Evolutionary conservation across 2,329 filamentous ascomycete genomes (phyloP), one percentile per base, ranked within the genome.

Genomic region (Fusarium newnesense): DNA sequence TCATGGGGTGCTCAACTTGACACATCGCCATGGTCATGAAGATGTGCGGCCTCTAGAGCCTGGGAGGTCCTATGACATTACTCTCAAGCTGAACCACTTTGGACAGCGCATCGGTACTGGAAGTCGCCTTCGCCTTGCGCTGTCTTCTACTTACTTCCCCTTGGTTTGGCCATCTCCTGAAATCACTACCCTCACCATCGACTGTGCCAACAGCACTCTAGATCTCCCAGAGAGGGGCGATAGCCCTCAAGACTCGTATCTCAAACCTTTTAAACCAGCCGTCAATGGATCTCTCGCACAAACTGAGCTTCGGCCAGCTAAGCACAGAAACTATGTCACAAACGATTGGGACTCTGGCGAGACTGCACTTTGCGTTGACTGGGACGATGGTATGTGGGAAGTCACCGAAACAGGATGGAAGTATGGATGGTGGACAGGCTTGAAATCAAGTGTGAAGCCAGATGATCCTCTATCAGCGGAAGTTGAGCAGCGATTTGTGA

Each of bases 81-180:
- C 47, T 0, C 36, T 65, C 0, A 65, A 65, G 6, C 2, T 65
- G 28, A 54, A 64, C 5, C 59, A 65, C 21, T 65, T 64, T 26
- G 63, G 63, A 0, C 47, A 65, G 7, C n/a, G 59, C 1, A 64
- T 65, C 10, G 42, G 63, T 10, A 2, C 21, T n/a, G 40, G 63
- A 15, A 64, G 59, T 13, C 59, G 59, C 1, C 28, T 65, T 6
- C 63, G 63, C 1, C 36, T 65, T 36, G 63, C 63, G 2, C 4
- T 65, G 5, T 65, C 63, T 1, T 56, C 63, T 0, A 56, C 63
- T 3, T 65, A 64, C 24, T 65, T 65, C 28, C 63, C 63, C 19
- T 24, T 65, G 21, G 47, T 64, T 16, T 65, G 63, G 63, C 59
- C 63, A 21, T 65, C 63, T 19, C 59, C 63, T 5, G 36, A 64